Conservation (phyloP, 2,329 filamentous ascomycete genomes). For the Torrubiella hemipterigena region DNA sequence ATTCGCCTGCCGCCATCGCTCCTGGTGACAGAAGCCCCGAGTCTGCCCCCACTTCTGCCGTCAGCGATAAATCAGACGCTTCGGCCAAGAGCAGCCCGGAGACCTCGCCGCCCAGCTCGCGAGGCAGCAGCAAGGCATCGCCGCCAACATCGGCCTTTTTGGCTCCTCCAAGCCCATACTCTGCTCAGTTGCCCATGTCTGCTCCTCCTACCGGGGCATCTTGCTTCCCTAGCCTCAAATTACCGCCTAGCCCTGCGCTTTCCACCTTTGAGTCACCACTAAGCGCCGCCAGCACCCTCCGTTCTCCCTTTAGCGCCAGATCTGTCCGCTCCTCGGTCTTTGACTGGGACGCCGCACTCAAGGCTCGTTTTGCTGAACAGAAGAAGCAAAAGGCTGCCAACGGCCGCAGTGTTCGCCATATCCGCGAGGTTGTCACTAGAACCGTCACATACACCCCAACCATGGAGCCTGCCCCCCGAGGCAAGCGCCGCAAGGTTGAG, state of each 20-base stretch:
- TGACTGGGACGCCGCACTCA: slow-evolving; percentile 66
- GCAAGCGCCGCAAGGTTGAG: slow-evolving; percentile 72
- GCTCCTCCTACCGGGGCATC: slow-evolving; percentile 48
- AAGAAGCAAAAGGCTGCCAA: slow-evolving; percentile 43
- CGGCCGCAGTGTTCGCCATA: slow-evolving; percentile 55
- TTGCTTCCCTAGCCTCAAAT: slow-evolving; percentile 56
- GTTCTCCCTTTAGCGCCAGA: slow-evolving; percentile 64
- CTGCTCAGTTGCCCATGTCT: slow-evolving; percentile 41
- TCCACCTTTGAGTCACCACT: slow-evolving; percentile 58
- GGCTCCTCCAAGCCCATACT: slow-evolving; percentile 37
- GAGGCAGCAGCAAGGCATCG: slow-evolving; percentile 18
- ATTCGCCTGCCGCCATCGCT: slow-evolving; percentile 53
- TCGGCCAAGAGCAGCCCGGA: slow-evolving; percentile 26
- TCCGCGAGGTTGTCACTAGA: slow-evolving; percentile 84
- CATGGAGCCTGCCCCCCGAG: slow-evolving; percentile 82
- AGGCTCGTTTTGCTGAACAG: slow-evolving; percentile 50
- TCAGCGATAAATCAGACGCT: slow-evolving; percentile 40
- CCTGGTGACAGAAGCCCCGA: slow-evolving; percentile 37
- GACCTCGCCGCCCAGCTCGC: slow-evolving; percentile 26
- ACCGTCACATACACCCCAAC: slow-evolving; percentile 83
- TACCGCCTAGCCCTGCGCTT: slow-evolving; percentile 63
- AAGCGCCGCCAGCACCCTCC: slow-evolving; percentile 42
- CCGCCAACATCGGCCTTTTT: slow-evolving; percentile 24
- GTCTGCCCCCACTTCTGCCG: slow-evolving; percentile 42
- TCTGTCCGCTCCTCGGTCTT: slow-evolving; percentile 59